Evolutionary conservation across 495 filamentous ascomycete genomes (phyloP), one percentile per base, ranked within the genome.

Genomic region (Daldinia bambusicola): DNA sequence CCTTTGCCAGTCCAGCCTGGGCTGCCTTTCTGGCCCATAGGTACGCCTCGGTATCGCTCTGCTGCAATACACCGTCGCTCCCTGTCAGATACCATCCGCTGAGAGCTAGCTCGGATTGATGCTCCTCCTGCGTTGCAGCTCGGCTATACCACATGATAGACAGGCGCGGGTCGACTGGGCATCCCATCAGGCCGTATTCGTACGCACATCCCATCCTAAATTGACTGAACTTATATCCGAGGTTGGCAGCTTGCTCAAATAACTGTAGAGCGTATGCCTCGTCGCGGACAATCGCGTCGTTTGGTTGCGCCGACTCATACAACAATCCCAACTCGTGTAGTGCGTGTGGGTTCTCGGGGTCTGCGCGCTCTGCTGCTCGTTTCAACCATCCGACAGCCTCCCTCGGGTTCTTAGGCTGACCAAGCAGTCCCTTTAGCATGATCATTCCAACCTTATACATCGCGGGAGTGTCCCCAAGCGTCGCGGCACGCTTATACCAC

Each of bases 371-470:
- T 4, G 94, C 94, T 2, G 95, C 95, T 8, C 94, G 89, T 78
- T 97, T 97, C 32, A 99, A 84, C 94, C 94, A 98, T 45, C 86
- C 88, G 31, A 98, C 84, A 14, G 93, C 94, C 76, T 97, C 95
- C 43, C 90, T 87, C 5, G 91, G 87, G 77, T 93, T 97, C 70
- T 85, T 86, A n/a, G 87, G 86, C 77, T 98, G 95, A 8, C 94
- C 94, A 13, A 99, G 88, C n/a, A 98, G 86, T 20, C 94, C 95
- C 78, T 98, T 98, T 31, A 97, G 85, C 69, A 92, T 83, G 74
- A 99, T 97, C 89, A 97, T 95, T 58, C 95, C 95, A 80, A 98
- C 90, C 79, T 99, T 99, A 82, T 97, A 99, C 94, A 97, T 96
- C 26, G 95, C 95, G 0, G 94, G 90, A 0, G 92, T 91, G 74